Conservation (phyloP, 805 yeast genomes). For the Saccharomycopsis guyanensis region DNA sequence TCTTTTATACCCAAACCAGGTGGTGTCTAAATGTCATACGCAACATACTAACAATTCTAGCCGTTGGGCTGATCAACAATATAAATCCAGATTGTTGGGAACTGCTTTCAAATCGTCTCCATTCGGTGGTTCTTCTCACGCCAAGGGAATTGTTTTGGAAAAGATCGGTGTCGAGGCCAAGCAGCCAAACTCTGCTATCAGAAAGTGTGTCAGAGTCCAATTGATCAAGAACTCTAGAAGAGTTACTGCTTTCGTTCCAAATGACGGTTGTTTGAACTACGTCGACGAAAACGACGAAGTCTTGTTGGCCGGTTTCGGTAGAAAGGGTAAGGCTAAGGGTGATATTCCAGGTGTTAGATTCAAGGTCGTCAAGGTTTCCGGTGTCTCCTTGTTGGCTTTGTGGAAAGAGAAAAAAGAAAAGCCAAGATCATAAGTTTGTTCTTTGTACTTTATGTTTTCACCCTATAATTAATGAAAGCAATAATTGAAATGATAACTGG, state of each 20-base stretch:
- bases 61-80: constrained; percentile 99
- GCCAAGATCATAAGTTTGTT: constrained; percentile 60
- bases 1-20: too few relatives aligned
- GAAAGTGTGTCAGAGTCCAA: constrained; percentile 99
- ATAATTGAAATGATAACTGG: constrained; percentile 1
- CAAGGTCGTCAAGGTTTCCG: constrained; percentile 99
- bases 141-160: constrained; percentile 99
- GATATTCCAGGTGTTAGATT: constrained; percentile 99
- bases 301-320: constrained; percentile 99
- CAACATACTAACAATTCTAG: constrained; percentile 30
- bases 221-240: constrained; percentile 99
- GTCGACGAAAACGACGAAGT: constrained; percentile 99
- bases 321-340: constrained; percentile 99
- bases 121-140: constrained; percentile 99
- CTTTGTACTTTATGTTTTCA: constrained; percentile 1
- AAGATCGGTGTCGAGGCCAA: constrained; percentile 99
- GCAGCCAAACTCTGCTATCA: constrained; percentile 99
- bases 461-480: not conserved
- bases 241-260: constrained; percentile 99
- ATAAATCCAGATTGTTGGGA: constrained; percentile 98
- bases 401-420: constrained; percentile 99
- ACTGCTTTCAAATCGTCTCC: constrained; percentile 99
- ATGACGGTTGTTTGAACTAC: constrained; percentile 99
- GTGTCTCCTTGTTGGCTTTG: constrained; percentile 98
- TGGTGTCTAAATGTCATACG: too few relatives aligned